Conservation (phyloP, 1,139 yeast genomes). For the Diutina mesorugosa region DNA sequence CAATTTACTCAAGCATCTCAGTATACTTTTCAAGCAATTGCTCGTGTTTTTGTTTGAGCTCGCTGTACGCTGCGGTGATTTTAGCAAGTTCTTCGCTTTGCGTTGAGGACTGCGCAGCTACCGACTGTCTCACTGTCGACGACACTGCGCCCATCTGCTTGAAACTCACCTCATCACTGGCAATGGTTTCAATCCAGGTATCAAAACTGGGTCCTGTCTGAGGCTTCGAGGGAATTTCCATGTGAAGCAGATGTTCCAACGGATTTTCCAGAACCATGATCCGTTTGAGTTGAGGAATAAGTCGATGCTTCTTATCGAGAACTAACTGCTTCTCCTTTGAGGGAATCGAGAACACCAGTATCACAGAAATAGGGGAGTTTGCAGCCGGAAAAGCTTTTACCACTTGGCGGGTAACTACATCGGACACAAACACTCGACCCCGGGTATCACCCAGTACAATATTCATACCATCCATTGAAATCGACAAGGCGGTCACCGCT, state of each 20-base stretch:
- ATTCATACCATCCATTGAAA: conserved; percentile 68
- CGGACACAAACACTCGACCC: conserved; percentile 62
- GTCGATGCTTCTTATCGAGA: conserved; percentile 28
- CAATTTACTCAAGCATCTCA: conserved; percentile 13
- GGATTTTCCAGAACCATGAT: conserved; percentile 33
- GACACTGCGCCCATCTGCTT: not conserved
- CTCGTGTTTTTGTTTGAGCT: conserved; percentile 48
- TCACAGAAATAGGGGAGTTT: conserved; percentile 21
- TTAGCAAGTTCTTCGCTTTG: not conserved
- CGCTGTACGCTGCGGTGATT: conserved; percentile 35
- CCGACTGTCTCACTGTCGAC: not conserved
- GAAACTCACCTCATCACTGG: not conserved
- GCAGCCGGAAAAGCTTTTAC: conserved; percentile 51
- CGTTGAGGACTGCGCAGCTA: not conserved
- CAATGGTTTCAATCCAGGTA: not conserved
- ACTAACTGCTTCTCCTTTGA: conserved; percentile 7
- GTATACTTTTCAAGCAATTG: conserved; percentile 42
- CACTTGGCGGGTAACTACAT: conserved; percentile 67
- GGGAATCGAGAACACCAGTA: conserved; percentile 6
- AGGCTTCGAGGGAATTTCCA: conserved; percentile 19
- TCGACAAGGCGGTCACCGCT: conserved; percentile 35
- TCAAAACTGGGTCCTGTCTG: not conserved
- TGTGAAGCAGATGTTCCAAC: conserved; percentile 35
- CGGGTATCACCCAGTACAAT: conserved; percentile 61
- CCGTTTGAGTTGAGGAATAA: conserved; percentile 48